Base-by-base conservation (phyloP, 371 early-diverging fungal genomes). In the Mucor saturninus region DNA sequence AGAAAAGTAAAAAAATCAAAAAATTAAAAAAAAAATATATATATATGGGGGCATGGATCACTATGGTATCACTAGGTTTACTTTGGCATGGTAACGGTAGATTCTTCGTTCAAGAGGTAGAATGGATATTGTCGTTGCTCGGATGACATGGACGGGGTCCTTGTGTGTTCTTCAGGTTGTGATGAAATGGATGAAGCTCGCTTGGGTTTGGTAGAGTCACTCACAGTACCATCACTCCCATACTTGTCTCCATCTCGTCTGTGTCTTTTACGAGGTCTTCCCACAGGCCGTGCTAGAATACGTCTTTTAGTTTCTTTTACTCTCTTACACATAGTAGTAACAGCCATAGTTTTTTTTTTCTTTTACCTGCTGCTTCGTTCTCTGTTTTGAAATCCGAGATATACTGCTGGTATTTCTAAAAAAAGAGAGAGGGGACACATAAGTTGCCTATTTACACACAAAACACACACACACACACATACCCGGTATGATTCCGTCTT, bases 321-420 rank as follows among this genome's bases (percentile, higher is more conserved):
- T 21, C 21, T 21, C 21, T 21, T 21, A 21, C 21, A 21, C 21
- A 21, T 21, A 21, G 21, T 21, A 21, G 21, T 21, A 21, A 1
- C 21, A 21, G 21, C 21, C 21, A 21, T 1, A 21, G 21, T 21
- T 21, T 21, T 21, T 0, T 5, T 43, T 7, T 10, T 3, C n/a
- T 14, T 42, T 65, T 68, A 74, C 75, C 71, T 28, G 76, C 70
- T 42, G 75, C 74, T 65, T 73, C 86, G 68, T 86, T 74, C 62
- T 78, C 75, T 10, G 63, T 64, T 42, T 73, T 73, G 38, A 81
- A 83, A 5, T 80, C 80, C 11, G 48, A 62, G 46, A 80, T 53
- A 32, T 83, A 83, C 51, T 73, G 67, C 51, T 83, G 80, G 49
- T 83, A 82, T 56, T 71, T 56, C 81, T 80, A 49, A 1, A 26